Conservation (phyloP, 208 protist genomes). For the Leishmania turanica region DNA sequence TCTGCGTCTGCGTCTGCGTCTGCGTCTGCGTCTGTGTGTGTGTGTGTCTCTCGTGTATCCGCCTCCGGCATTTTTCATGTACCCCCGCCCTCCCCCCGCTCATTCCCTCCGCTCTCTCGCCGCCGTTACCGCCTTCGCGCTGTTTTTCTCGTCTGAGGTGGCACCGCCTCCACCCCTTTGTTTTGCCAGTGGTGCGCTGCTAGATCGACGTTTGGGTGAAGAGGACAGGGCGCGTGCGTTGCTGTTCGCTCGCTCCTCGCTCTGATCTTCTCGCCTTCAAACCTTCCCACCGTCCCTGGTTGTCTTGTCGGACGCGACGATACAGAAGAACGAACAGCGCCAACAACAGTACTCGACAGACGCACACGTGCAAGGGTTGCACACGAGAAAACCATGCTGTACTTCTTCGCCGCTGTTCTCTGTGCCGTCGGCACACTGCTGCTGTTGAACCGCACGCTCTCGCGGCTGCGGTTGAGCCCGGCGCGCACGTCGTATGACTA, state of each 20-base stretch:
- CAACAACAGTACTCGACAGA: background rate
- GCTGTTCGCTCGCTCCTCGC: background rate
- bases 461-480: conserved; percentile 40
- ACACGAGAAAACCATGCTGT: conserved; percentile 27
- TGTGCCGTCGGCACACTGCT: conserved; percentile 50
- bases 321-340: conserved; percentile 1
- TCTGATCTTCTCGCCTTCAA: background rate
- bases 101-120: background rate
- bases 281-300: background rate
- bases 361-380: background rate
- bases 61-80: background rate
- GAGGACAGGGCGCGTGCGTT: background rate
- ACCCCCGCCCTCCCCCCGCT: too few relatives aligned
- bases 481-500: conserved; percentile 79
- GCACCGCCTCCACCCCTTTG: background rate
- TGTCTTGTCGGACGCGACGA: background rate
- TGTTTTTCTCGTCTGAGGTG: background rate
- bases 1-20: background rate
- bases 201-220: too few relatives aligned
- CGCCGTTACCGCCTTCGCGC: background rate
- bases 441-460: conserved; percentile 58
- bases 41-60: background rate
- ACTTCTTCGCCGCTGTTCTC: conserved; percentile 38
- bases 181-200: background rate
- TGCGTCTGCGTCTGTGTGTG: background rate